Evolutionary conservation across 768 basidiomycete genomes (phyloP).

Genomic region (Russula lepida): DNA sequence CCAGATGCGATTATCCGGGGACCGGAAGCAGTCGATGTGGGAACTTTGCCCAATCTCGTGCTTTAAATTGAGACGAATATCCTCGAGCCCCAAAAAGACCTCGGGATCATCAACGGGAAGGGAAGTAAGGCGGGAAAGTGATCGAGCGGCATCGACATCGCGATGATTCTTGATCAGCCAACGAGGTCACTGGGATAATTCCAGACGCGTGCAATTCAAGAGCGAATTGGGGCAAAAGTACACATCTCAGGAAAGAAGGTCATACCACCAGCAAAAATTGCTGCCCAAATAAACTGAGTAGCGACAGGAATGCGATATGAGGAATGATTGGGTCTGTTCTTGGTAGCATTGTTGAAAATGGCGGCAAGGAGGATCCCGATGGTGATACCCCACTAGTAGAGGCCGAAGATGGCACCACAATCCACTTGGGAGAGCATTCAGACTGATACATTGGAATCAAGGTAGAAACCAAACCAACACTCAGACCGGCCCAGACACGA

Average conservation of each 20-base stretch:
- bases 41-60: slow-evolving; percentile 55
- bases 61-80: slow-evolving; percentile 52
- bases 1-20: slow-evolving; percentile 44
- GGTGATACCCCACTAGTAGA: slow-evolving; percentile 67
- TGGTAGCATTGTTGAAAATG: slow-evolving; percentile 45
- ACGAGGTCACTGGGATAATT: slow-evolving; percentile 49
- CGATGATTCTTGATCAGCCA: slow-evolving; percentile 64
- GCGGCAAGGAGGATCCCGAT: slow-evolving; percentile 46
- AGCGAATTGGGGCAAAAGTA: background rate
- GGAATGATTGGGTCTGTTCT: slow-evolving; percentile 6
- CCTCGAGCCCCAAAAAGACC: slow-evolving; percentile 41
- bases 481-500: slow-evolving; percentile 69
- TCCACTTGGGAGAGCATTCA: slow-evolving; percentile 18
- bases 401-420: slow-evolving; percentile 65
- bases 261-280: slow-evolving; percentile 64
- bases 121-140: slow-evolving; percentile 60
- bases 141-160: slow-evolving; percentile 46
- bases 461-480: slow-evolving; percentile 68
- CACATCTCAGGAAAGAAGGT: slow-evolving; percentile 51
- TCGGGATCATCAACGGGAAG: slow-evolving; percentile 44
- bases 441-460: slow-evolving; percentile 29
- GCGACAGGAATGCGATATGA: slow-evolving; percentile 69
- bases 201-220: background rate
- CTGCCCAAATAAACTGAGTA: slow-evolving; percentile 75
- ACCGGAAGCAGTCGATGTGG: slow-evolving; percentile 58